A percentile compares a stretch with the other conserved stretches of the same genome.
Conservation (phyloP, 163 green algal genomes). For the Chlorella variabilis region DNA sequence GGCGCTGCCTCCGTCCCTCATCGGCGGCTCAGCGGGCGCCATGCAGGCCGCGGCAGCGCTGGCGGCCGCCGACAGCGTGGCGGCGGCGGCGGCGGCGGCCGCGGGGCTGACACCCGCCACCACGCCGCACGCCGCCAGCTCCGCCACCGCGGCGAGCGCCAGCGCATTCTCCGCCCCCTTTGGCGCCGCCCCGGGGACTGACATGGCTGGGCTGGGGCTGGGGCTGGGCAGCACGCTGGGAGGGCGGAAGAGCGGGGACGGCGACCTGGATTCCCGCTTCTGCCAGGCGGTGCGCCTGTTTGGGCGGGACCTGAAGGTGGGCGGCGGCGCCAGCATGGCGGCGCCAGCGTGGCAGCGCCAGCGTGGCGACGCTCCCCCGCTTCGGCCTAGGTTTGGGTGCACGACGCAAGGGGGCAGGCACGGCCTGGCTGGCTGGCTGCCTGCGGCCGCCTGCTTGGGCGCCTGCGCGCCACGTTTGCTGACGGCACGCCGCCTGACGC, state of each 20-base stretch:
- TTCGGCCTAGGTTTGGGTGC: too few relatives aligned
- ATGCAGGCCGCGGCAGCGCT: background rate
- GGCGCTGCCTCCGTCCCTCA: background rate
- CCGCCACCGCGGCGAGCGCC: background rate
- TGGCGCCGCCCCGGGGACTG: background rate
- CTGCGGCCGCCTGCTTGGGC: too few relatives aligned
- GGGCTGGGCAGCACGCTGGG: background rate
- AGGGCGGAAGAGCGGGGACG: background rate
- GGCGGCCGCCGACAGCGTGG: background rate
- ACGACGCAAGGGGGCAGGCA: too few relatives aligned
- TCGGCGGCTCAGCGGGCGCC: constrained; percentile 1
- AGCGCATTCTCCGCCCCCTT: background rate
- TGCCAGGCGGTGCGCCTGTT: constrained; percentile 44
- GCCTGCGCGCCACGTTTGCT: too few relatives aligned
- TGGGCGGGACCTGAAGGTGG: constrained; percentile 37
- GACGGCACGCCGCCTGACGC: too few relatives aligned
- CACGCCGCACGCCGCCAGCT: background rate
- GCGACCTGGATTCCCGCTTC: constrained; percentile 23
- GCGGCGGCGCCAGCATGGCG: too few relatives aligned
- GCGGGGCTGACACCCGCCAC: background rate
- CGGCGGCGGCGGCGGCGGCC: background rate
- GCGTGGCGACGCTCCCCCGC: too few relatives aligned
- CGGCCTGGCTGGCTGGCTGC: too few relatives aligned
- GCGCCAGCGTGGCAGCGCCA: too few relatives aligned
- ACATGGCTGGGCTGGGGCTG: background rate